These are phyloP conservation scores for Dactylellina parvicollis DNA, from an alignment of 2,329 filamentous ascomycete genomes.

Conservation along the genomic window DNA sequence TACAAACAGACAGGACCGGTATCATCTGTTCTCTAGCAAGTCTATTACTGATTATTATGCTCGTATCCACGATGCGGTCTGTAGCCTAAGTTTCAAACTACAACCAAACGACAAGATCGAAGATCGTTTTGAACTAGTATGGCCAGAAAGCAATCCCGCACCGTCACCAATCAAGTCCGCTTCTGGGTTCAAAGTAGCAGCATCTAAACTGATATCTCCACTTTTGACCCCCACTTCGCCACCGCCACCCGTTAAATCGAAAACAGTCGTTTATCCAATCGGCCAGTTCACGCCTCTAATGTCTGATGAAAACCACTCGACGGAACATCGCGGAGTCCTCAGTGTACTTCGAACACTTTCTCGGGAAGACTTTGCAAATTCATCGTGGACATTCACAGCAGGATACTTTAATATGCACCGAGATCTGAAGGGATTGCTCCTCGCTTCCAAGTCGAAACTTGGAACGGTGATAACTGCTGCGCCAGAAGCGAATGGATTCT, in stretches of 20 bases:
- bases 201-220: constrained; percentile 73
- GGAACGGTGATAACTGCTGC: constrained; percentile 92
- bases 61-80: constrained; percentile 78
- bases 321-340: constrained; percentile 84
- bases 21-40: constrained; percentile 85
- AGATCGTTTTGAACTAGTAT: constrained; percentile 72
- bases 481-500: constrained; percentile 95
- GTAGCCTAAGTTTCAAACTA: constrained; percentile 82
- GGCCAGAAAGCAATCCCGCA: constrained; percentile 78
- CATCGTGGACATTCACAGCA: constrained; percentile 94
- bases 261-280: constrained; percentile 83
- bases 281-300: constrained; percentile 88
- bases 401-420: constrained; percentile 98
- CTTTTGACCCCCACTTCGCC: constrained; percentile 69
- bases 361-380: constrained; percentile 67
- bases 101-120: constrained; percentile 68
- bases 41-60: constrained; percentile 84
- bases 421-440: constrained; percentile 79
- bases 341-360: constrained; percentile 76
- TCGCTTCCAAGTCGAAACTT: constrained; percentile 73
- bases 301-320: constrained; percentile 76
- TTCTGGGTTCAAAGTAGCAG: constrained; percentile 73
- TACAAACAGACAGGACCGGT: constrained; percentile 92
- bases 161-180: constrained; percentile 79
- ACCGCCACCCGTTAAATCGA: constrained; percentile 62